A percentile compares a stretch with the other conserved stretches of the same genome.
Conservation (phyloP, 768 basidiomycete genomes). For the Tricholoma bakamatsutake region DNA sequence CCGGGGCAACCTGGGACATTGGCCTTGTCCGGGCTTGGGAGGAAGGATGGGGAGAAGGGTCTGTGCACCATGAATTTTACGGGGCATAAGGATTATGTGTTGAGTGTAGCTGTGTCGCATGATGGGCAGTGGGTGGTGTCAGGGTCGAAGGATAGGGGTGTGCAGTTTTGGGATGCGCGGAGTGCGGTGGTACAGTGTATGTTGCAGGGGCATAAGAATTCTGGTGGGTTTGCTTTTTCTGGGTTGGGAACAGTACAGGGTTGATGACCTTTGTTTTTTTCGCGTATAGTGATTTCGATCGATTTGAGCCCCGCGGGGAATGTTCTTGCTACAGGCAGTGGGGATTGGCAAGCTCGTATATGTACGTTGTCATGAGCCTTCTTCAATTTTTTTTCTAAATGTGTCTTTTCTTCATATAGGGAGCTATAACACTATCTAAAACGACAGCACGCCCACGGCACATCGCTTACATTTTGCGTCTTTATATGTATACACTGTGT, state of each 20-base stretch:
- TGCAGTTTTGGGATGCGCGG: constrained; percentile 89
- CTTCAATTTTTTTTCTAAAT: too few species aligned
- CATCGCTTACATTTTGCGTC: too few species aligned
- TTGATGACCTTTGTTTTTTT: neutral
- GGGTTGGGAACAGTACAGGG: neutral
- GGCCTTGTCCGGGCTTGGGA: constrained; percentile 22
- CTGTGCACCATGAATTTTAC: constrained; percentile 78
- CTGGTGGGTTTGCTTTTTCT: constrained; percentile 30
- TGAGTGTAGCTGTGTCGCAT: constrained; percentile 71
- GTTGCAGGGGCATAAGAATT: constrained; percentile 72
- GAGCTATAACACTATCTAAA: too few species aligned
- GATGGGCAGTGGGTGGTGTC: constrained; percentile 95
- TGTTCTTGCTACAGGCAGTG: constrained; percentile 46
- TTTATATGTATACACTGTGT: too few species aligned
- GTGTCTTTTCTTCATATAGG: too few species aligned
- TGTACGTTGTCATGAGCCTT: constrained; percentile 43
- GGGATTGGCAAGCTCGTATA: constrained; percentile 50
- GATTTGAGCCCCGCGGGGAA: constrained; percentile 42
- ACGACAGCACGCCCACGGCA: too few species aligned
- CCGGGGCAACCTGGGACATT: constrained; percentile 11
- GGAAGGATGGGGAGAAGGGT: constrained; percentile 51
- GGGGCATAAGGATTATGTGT: constrained; percentile 77
- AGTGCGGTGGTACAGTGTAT: constrained; percentile 80
- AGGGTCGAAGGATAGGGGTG: constrained; percentile 90
- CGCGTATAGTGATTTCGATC: constrained; percentile 39